Evolutionary conservation across 2,329 filamentous ascomycete genomes (phyloP), one percentile per base, ranked within the genome.

Genomic region (Arthrobotrys conoides): DNA sequence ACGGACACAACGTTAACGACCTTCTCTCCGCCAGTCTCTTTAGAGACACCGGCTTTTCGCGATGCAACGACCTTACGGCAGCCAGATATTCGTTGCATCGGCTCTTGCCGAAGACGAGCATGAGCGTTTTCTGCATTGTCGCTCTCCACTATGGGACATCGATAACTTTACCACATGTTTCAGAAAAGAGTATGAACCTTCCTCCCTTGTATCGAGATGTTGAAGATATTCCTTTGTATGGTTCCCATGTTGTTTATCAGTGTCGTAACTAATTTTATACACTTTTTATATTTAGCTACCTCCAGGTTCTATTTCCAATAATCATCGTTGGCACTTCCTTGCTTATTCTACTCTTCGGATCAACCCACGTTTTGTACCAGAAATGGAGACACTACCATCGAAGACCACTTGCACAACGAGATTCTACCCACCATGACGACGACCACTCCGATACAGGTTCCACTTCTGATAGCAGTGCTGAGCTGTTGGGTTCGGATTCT

Each of bases 261-360:
- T 30, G 6, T 10, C 1, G 20, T 44, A 27, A 46, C 79, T 82
- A 67, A 83, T 81, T 44, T 82, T 49, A 67, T 41, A 67, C 53
- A 38, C 68, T 24, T 55, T 30, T 6, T 30, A 64, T 57, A 77
- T 80, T 76, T 83, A 95, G 93, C 84, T 94, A 92, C 84, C 88
- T 97, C 68, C 91, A 93, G 84, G 90, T 93, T 78, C 87, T 97
- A 57, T 87, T 98, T 69, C 96, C 96, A 69, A 86, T 96, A 78
- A 85, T 91, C 79, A 87, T 91, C 73, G 89, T 94, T 84, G 88
- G 85, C 80, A 82, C 92, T 27, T 98, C 96, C 5, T 84, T 94
- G 81, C 83, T 92, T 66, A 87, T 90, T 81, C 88, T 97, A 71
- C 81, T 88, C 75, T 20, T 79, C 57, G 76, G 76, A 53, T 72